Conservation (phyloP, 805 yeast genomes). For the Cyberlindnera euphorbiiphila region DNA sequence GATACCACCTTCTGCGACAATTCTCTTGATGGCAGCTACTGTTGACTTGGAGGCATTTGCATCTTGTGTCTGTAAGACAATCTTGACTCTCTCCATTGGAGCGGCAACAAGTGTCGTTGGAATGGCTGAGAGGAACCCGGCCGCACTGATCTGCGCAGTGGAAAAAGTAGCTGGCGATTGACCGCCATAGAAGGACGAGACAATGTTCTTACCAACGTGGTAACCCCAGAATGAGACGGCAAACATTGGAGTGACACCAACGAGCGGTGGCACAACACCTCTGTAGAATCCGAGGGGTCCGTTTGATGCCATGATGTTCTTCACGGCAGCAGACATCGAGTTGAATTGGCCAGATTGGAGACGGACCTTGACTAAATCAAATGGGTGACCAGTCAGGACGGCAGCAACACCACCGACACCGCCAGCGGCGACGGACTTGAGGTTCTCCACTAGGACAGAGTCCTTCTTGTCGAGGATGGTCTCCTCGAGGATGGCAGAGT, state of each 20-base stretch:
- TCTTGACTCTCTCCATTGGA: conserved; percentile 94
- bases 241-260: conserved; percentile 99
- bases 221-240: conserved; percentile 99
- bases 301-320: conserved; percentile 62
- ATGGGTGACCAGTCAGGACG: conserved; percentile 93
- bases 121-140: conserved; percentile 91
- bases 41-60: conserved; percentile 38
- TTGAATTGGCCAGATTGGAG: conserved; percentile 71
- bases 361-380: conserved; percentile 88
- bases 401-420: conserved; percentile 98
- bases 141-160: conserved; percentile 73
- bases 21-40: conserved; percentile 54
- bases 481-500: conserved; percentile 52
- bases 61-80: conserved; percentile 77
- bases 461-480: conserved; percentile 57
- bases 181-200: conserved; percentile 38
- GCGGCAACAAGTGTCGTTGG: conserved; percentile 98
- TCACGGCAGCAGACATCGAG: conserved; percentile 64
- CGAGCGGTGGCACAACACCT: conserved; percentile 89
- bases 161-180: conserved; percentile 41
- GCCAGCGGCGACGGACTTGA: conserved; percentile 86
- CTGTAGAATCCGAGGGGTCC: conserved; percentile 82
- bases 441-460: conserved; percentile 54
- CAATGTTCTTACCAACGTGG: conserved; percentile 83
- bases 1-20: conserved; percentile 78